Evolutionary conservation across 1,284 basidiomycete species (phyloP), one percentile per base, ranked within the genome.

Genomic region (Moesziomyces parantarcticus): DNA sequence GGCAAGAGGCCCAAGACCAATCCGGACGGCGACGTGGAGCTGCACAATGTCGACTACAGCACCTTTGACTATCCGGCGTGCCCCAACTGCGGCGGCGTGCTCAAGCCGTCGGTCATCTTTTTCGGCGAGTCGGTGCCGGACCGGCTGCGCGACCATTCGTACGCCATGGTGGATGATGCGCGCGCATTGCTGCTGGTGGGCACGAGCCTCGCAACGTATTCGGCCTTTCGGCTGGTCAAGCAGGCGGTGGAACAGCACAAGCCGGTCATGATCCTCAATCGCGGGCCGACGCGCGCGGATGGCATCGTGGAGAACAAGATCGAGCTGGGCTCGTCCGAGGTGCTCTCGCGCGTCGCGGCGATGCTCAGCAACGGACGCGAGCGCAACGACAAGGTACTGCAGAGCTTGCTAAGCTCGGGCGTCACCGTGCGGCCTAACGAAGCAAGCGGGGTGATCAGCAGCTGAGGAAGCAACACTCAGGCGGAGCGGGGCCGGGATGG

Each of bases 101-200:
- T 84, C 23, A 84, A 84, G 62, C 83, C 83, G 0, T 66, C 67
- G 13, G 82, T 83, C 18, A 71, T 81, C 39, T 82, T 84, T 47
- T 84, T 84, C 46, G 83, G 82, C 32, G 83, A 84, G 54, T 76
- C 72, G 16, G 78, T 84, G 5, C 79, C 78, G 13, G 59, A 73
- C 22, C 44, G 51, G 14, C 48, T 82, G 16, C 71, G 75, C 16
- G 67, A 77, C 14, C 65, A 65, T 20, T 70, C 75, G 8, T 70
- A 64, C 41, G 26, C 59, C 13, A 46, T 78, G 32, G 65, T 83
- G 6, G 47, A 72, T n/a, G 47, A 76, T n/a, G 55, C 72, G 18
- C 58, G 61, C 9, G 69, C 76, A 9, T 26, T 84, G 34, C 56
- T 84, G 26, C 29, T 83, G 13, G 62, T 84, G 2, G 83, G 83